These are phyloP conservation scores for Phlebopus sp. DNA, from an alignment of 1,284 basidiomycete genomes.

Conservation along the genomic window DNA sequence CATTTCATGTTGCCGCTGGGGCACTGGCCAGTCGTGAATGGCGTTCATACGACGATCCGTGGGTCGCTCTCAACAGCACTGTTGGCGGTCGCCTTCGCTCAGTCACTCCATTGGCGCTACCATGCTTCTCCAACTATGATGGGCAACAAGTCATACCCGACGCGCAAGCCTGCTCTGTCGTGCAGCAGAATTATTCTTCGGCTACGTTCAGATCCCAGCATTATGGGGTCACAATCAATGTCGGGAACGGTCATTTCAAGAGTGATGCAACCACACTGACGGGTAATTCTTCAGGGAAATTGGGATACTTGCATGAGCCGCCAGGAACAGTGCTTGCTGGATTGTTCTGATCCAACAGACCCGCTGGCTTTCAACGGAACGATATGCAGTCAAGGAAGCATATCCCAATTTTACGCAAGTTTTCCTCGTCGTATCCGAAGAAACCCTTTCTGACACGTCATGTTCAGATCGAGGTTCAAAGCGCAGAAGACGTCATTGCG, in stretches of 20 bases:
- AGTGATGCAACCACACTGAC: constrained; percentile 11
- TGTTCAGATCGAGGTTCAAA: constrained; percentile 25
- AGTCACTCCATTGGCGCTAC: constrained; percentile 24
- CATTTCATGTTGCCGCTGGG: background rate
- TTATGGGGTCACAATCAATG: constrained; percentile 13
- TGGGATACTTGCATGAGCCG: constrained; percentile 32
- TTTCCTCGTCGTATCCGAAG: background rate
- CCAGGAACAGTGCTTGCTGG: constrained; percentile 27
- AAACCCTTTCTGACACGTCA: constrained; percentile 16
- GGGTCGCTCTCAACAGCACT: constrained; percentile 25
- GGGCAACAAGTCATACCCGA: constrained; percentile 6
- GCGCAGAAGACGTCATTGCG: constrained; percentile 30
- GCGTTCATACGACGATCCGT: background rate
- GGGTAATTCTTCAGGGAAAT: constrained; percentile 30
- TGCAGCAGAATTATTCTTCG: constrained; percentile 31
- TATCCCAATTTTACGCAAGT: constrained; percentile 32
- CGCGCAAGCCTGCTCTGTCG: constrained; percentile 21
- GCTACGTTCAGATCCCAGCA: constrained; percentile 25
- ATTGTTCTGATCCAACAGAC: constrained; percentile 24
- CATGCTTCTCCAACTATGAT: constrained; percentile 31
- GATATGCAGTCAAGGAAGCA: constrained; percentile 30
- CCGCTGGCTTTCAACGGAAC: constrained; percentile 21
- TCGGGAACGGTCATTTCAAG: background rate
- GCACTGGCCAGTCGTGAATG: background rate
- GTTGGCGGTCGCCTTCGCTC: constrained; percentile 28